Evolutionary conservation across 768 basidiomycete species (phyloP), one percentile per base, ranked within the genome.

Genomic region (Amanita rimosa): DNA sequence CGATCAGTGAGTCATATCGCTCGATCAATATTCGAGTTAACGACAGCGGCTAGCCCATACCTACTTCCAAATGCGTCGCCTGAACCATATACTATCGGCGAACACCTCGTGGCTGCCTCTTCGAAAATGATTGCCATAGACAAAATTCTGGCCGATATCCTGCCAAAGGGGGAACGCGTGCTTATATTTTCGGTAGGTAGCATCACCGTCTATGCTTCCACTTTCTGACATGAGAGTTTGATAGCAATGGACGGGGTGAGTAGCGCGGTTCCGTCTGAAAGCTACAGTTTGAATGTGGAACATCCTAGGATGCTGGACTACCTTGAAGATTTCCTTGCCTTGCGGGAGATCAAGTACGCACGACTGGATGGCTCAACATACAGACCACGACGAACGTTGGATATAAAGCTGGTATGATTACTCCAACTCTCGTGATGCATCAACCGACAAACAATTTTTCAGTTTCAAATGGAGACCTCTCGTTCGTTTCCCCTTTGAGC

Each of bases 161-260:
- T 82, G 6, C 78, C 79, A 0, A 76, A 74, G 54, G 77, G 72
- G 45, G 81, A 82, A 54, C 68, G 73, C 27, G 79, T 83, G 13
- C 67, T 87, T 16, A 79, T 86, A 19, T 86, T 85, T 62, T 79
- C 81, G 52, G 80, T 78, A 50, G 39, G 74, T 64, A 10, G 13
- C 24, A n/a, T 26, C 8, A 14, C n/a, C 4, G 6, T 34, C 0
- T 13, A 17, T 11, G 16, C 5, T 27, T 36, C 24, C 22, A 27
- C 14, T 9, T 6, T 33, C 21, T 33, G 33, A 38, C 35, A 5
- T 3, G 5, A 11, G 17, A 21, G 8, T 24, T 40, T 26, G n/a
- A 60, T 58, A 78, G 74, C 78, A 80, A 77, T 80, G 76, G 76
- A 78, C 74, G 24, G 27, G 26, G 48, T 49, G 7, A 27, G 48